Conservation (phyloP, 306 rosid genomes). For the Glycine latifolia region DNA sequence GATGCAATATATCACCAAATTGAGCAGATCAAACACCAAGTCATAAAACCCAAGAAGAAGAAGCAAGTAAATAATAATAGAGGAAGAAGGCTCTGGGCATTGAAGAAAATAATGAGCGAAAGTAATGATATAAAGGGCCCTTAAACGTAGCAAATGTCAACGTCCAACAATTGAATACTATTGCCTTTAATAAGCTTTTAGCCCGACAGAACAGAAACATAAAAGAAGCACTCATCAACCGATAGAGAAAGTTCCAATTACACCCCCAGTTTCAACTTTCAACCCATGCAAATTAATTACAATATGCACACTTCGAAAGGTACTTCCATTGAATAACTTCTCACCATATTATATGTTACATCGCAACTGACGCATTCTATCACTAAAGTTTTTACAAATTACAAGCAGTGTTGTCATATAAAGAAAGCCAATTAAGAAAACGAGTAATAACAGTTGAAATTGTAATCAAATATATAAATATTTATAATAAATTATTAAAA, state of each 20-base stretch:
- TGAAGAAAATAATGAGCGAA: constrained; percentile 1
- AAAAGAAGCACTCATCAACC: constrained; percentile 14
- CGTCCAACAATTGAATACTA: constrained; percentile 33
- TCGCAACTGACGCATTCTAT: constrained; percentile 27
- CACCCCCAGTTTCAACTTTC: not conserved
- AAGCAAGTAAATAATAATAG: not conserved
- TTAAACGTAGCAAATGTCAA: constrained; percentile 34
- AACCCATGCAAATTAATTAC: not conserved
- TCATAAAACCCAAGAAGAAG: not conserved
- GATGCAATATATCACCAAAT: constrained; percentile 34
- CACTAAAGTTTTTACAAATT: not conserved
- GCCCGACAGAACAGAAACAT: constrained; percentile 42
- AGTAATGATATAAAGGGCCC: constrained; percentile 31
- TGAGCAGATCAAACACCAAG: not conserved
- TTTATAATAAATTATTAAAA: not conserved
- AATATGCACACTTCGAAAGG: not conserved
- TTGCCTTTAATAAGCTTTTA: constrained; percentile 35
- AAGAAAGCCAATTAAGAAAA: not conserved
- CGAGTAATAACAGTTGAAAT: not conserved
- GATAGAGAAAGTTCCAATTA: not conserved
- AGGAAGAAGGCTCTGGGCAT: not conserved
- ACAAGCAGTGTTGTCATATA: not conserved
- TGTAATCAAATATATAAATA: not conserved
- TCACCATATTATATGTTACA: not conserved
- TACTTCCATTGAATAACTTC: not conserved